Evolutionary conservation across 805 yeast species (phyloP), one percentile per base, ranked within the genome.

Genomic region (Cephaloascus albidus): DNA sequence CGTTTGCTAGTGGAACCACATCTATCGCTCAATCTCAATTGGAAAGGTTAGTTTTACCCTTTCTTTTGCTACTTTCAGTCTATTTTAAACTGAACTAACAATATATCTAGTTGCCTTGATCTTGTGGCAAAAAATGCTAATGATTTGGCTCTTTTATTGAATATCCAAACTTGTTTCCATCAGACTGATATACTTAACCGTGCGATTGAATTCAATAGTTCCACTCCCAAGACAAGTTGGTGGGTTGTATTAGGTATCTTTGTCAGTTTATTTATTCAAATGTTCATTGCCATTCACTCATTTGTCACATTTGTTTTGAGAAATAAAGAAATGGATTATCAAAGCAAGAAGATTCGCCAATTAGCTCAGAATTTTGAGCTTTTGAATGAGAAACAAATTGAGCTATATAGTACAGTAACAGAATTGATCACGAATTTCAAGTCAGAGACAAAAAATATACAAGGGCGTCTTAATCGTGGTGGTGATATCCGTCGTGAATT

Each of bases 111-210:
- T 10, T 57, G 61, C 34, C 40, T 57, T 15, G 45, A 42, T 33
- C 20, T 42, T 4, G 43, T 47, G 4, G 15, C 43, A 3, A 20
- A 20, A 3, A 42, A 40, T n/a, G 37, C 45, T 3, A 42, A 38
- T 32, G 63, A 55, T 37, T 37, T 53, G 3, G 43, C 51, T 18
- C 31, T 56, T 4, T 36, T 55, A 16, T 43, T 53, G 20, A 47
- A 45, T 27, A 42, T 56, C 27, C 61, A 56, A 36, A 43, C 45
- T 17, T 58, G 63, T 40, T 50, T 47, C 34, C 50, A 52, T 38
- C 54, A 55, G 20, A 48, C 52, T 2, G 53, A 49, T 35, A 35
- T 48, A 3, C 26, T 47, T 6, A 48, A 51, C 30, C 38, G 44
- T 20, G 42, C 41, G 3, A 35, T 38, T 31, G 41, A 37, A 4